A percentile compares a stretch with the other conserved stretches of the same genome.
These are phyloP conservation scores for Triadica sebifera DNA, from an alignment of 345 rosid genomes.

Conservation along the genomic window DNA sequence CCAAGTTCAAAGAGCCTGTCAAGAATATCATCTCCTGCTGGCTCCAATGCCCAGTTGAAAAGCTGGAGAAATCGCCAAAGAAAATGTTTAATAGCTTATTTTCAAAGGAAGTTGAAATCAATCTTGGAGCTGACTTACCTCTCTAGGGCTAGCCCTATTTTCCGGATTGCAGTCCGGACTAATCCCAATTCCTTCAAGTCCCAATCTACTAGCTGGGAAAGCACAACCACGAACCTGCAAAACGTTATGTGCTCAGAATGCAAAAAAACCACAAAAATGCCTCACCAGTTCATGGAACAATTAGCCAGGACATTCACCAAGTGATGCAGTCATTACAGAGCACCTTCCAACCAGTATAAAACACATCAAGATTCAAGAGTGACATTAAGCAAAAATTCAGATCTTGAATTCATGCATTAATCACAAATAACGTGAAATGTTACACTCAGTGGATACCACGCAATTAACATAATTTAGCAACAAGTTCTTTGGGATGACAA, in stretches of 20 bases:
- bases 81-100: constrained; percentile 7
- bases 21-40: constrained; percentile 70
- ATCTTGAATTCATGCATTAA: neutral
- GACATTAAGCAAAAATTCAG: neutral
- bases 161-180: constrained; percentile 92
- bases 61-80: constrained; percentile 45
- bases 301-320: too few species aligned
- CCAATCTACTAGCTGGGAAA: constrained; percentile 59
- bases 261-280: too few species aligned
- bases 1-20: constrained; percentile 78
- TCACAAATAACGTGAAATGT: neutral
- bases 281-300: neutral
- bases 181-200: constrained; percentile 73
- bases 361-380: neutral
- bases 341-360: neutral
- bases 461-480: neutral
- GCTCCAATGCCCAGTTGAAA: constrained; percentile 91
- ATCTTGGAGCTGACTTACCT: constrained; percentile 42
- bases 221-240: constrained; percentile 84
- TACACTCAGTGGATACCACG: neutral
- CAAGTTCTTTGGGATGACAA: neutral
- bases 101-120: neutral
- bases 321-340: neutral
- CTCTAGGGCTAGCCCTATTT: constrained; percentile 57
- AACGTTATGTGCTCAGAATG: neutral